Evolutionary conservation across 768 basidiomycete genomes (phyloP).

Genomic region (Mrakia blollopis): DNA sequence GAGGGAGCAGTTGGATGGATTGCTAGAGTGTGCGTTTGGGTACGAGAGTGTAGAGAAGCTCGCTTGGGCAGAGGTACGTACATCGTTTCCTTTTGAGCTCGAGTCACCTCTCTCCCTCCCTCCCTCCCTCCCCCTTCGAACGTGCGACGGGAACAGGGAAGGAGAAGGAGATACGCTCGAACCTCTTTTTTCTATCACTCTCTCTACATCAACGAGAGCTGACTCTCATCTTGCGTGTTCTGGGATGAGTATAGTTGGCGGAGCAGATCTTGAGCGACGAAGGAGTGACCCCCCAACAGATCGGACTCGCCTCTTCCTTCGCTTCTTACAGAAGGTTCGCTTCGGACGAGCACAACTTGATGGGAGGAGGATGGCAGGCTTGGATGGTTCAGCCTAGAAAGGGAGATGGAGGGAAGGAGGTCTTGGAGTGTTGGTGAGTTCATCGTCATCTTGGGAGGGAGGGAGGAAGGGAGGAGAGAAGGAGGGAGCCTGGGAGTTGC

Average conservation of each 20-base stretch:
- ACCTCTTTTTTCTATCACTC: not conserved
- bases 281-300: constrained; percentile 12
- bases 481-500: not conserved
- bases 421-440: constrained; percentile 26
- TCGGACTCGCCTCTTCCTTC: constrained; percentile 21
- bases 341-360: constrained; percentile 11
- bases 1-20: not conserved
- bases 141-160: not conserved
- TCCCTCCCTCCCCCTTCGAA: not conserved
- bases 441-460: too few species aligned
- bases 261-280: constrained; percentile 2
- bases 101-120: not conserved
- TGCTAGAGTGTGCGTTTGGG: constrained; percentile 3
- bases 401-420: constrained; percentile 26
- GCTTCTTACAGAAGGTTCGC: constrained; percentile 7
- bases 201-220: not conserved
- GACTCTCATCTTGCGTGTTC: not conserved
- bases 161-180: not conserved
- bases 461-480: not conserved
- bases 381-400: constrained; percentile 16
- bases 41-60: not conserved
- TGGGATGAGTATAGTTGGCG: not conserved
- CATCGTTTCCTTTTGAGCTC: not conserved
- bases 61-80: constrained; percentile 3
- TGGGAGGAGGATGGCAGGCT: constrained; percentile 19